Evolutionary conservation across 2,329 filamentous ascomycete genomes (phyloP), one percentile per base, ranked within the genome.

Genomic region (Beauveria asiatica): DNA sequence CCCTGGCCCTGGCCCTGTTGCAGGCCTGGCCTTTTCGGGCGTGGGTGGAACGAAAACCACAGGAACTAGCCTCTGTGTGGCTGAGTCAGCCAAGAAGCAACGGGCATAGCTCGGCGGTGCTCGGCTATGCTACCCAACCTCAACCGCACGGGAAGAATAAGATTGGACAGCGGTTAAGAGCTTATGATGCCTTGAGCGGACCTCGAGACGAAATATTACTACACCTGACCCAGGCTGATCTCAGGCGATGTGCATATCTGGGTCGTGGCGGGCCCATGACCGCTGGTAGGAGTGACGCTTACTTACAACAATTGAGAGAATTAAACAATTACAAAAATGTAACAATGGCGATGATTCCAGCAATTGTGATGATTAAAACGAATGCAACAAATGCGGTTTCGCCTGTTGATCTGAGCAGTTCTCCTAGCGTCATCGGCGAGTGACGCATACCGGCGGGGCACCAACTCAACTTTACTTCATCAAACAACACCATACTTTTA

Each of bases 91-190:
- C 23, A 21, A 23, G 21, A 27, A 27, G 46, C 25, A 23, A 57
- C 56, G 56, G 56, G 56, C 56, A 58, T 50, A 51, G 46, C 46
- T 58, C 56, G 56, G 56, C 56, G 56, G 33, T 58, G 56, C 46
- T 58, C 56, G 56, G 56, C 56, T 58, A 58, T 51, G 30, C 17
- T 37, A 37, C 11, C 23, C 21, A 25, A 33, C 23, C 21, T 33
- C n/a, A 37, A 37, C 19, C 33, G 13, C 51, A 37, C 5, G 7
- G 21, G 16, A 10, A 10, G 9, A 19, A 27, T 30, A 13, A 19
- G 7, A 21, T 5, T 37, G 5, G 11, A 37, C 33, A 37, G 4
- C 5, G 11, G 33, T 13, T 37, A 5, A 30, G 5, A 25, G 48
- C 16, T 50, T 41, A 42, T 48, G 44, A 37, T 57, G 13, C 11